Evolutionary conservation across 208 protist genomes (phyloP).

Genomic region (Trichomonas tenax): DNA sequence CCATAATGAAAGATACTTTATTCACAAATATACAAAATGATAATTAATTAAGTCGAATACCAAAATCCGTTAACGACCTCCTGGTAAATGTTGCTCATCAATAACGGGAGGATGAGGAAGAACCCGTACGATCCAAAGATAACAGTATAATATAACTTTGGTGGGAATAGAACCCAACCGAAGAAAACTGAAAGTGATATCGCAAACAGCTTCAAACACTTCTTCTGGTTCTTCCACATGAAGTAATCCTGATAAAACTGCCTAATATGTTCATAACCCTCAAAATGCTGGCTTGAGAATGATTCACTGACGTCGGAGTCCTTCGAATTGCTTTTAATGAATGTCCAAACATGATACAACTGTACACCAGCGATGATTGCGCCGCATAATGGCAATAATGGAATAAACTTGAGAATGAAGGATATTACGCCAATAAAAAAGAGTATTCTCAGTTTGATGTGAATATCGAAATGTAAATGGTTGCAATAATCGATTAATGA

Average conservation of each 20-base stretch:
- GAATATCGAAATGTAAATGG: neutral
- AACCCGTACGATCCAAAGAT: neutral
- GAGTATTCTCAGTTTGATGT: neutral
- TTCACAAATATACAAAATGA: neutral
- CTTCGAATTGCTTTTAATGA: neutral
- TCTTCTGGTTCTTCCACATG: neutral
- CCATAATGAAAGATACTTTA: too few relatives aligned
- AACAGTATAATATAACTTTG: neutral
- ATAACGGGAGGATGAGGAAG: neutral
- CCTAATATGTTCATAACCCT: neutral
- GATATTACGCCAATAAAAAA: neutral
- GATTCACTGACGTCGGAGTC: neutral
- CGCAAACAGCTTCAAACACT: neutral
- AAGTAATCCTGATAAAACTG: neutral
- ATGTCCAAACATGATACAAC: neutral
- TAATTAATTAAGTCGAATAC: slow-evolving; percentile 5
- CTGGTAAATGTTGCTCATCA: neutral
- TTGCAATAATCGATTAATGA: neutral
- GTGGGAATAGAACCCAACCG: neutral
- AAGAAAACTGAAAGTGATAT: neutral
- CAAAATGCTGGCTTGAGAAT: too few relatives aligned
- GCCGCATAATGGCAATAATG: neutral
- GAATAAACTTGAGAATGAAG: neutral
- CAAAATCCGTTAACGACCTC: neutral
- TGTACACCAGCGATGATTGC: too few relatives aligned